Conservation (phyloP, 2,329 filamentous ascomycete species). For the Fusarium illudens region DNA sequence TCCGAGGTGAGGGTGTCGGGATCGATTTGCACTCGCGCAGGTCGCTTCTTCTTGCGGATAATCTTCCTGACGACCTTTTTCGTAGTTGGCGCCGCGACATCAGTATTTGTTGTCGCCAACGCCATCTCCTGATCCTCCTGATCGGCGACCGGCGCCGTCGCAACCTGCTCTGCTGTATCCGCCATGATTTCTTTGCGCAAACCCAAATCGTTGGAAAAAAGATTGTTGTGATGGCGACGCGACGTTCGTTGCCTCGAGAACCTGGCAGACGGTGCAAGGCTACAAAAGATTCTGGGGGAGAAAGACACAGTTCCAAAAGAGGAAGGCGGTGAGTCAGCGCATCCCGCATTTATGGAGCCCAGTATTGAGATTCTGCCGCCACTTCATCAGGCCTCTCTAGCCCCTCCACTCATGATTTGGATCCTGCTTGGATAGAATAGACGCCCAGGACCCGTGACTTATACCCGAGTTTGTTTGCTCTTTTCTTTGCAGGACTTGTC, state of each 20-base stretch:
- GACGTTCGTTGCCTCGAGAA: conserved; percentile 33
- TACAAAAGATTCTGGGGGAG: conserved; percentile 39
- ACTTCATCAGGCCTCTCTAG: conserved; percentile 40
- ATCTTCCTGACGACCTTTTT: conserved; percentile 84
- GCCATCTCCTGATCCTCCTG: conserved; percentile 46
- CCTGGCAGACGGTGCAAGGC: conserved; percentile 40
- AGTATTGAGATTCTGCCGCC: conserved; percentile 37
- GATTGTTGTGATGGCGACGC: conserved; percentile 35
- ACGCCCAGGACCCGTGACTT: conserved; percentile 16
- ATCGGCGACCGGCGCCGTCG: conserved; percentile 36
- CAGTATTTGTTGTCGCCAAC: conserved; percentile 51
- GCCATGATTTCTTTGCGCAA: conserved; percentile 41
- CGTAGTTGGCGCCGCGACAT: conserved; percentile 57
- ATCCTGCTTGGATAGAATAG: conserved; percentile 30
- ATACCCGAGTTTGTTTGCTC: conserved; percentile 14
- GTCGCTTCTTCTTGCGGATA: conserved; percentile 87
- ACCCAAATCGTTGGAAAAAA: conserved; percentile 7
- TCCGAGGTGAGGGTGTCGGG: conserved; percentile 83
- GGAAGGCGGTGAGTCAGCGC: conserved; percentile 44
- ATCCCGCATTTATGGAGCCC: conserved; percentile 29
- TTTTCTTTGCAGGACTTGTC: conserved; percentile 16
- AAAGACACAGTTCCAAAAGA: conserved; percentile 12
- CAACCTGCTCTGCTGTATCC: conserved; percentile 43
- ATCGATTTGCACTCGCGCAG: conserved; percentile 91
- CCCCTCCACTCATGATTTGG: conserved; percentile 43